Percentiles rank a stretch among this genome's conserved stretches.
Evolutionary conservation across 225 moss, liverwort and hornwort species (phyloP).

Genomic region (Pseudoscleropodium purum): DNA sequence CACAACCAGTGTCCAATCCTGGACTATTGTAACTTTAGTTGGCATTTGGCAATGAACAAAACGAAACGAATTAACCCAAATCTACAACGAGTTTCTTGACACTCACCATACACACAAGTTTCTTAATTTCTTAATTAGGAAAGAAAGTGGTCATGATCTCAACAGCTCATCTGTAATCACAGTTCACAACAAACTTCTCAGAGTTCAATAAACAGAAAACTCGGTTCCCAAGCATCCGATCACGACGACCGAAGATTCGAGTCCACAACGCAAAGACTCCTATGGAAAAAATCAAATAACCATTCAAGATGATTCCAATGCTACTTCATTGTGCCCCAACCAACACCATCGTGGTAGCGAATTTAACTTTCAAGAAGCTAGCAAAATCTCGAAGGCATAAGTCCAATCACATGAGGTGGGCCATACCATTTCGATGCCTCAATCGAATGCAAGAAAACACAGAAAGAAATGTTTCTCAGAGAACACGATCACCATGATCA

Average conservation of each 20-base stretch:
- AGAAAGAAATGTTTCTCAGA: slow-evolving; percentile 17
- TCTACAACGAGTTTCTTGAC: neutral
- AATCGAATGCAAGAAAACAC: slow-evolving; percentile 71
- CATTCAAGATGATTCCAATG: too few species aligned
- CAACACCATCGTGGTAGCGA: neutral
- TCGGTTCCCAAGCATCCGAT: neutral
- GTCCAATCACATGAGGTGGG: neutral
- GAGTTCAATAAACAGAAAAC: neutral
- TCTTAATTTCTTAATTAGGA: neutral
- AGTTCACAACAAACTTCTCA: neutral
- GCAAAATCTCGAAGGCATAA: neutral
- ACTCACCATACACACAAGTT: neutral
- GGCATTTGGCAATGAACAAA: neutral
- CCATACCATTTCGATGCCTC: slow-evolving; percentile 93
- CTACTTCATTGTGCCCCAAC: neutral
- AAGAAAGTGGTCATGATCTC: neutral
- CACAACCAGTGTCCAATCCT: neutral
- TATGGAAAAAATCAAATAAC: neutral
- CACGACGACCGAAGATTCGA: neutral
- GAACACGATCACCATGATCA: slow-evolving; percentile 1
- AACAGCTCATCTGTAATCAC: neutral
- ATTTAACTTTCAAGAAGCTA: neutral
- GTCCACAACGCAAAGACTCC: neutral
- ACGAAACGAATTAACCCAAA: too few species aligned
- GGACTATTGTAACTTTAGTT: neutral